phyloP scores from a whole-genome alignment of 2,329 filamentous ascomycete genomes.

The Monilinia laxa region DNA sequence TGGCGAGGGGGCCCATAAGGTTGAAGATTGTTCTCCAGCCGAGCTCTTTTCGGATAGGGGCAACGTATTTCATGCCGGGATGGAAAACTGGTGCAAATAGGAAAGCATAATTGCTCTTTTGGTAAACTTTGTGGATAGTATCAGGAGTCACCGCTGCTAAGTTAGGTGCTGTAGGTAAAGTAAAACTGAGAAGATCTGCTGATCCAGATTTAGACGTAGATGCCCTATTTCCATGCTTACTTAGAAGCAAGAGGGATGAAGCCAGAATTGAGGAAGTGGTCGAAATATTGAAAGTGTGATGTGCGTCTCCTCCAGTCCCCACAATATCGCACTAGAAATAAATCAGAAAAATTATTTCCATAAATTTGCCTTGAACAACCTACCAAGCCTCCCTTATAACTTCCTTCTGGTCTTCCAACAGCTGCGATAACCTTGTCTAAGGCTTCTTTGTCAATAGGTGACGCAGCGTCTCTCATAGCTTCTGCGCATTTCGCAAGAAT shows the following conservation, averaged over 20 bases:
- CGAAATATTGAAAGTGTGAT: conserved; percentile 98
- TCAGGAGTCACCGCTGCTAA: conserved; percentile 71
- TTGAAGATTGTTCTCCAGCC: conserved; percentile 98
- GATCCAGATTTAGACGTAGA: conserved; percentile 95
- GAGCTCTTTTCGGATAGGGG: conserved; percentile 79
- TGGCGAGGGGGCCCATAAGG: conserved; percentile 86
- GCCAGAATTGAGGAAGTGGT: conserved; percentile 93
- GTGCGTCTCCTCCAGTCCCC: conserved; percentile 91
- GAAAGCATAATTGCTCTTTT: conserved; percentile 85
- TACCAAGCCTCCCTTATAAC: conserved; percentile 81
- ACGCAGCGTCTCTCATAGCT: conserved; percentile 80
- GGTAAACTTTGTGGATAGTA: conserved; percentile 72
- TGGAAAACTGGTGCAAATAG: conserved; percentile 96
- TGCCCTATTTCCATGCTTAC: conserved; percentile 94
- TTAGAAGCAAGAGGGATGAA: conserved; percentile 78
- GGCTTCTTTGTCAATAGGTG: conserved; percentile 63
- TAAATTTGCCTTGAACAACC: conserved; percentile 40
- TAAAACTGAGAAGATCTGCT: conserved; percentile 81
- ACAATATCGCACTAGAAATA: conserved; percentile 76
- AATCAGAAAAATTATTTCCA: conserved; percentile 24
- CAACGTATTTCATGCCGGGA: conserved; percentile 87
- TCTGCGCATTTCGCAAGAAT: conserved; percentile 82
- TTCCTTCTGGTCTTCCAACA: conserved; percentile 64
- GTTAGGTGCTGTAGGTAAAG: conserved; percentile 69
- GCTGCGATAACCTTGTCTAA: conserved; percentile 61